These are phyloP conservation scores for Aspergillus nanangensis DNA, from an alignment of 495 filamentous ascomycete genomes.

Conservation along the genomic window DNA sequence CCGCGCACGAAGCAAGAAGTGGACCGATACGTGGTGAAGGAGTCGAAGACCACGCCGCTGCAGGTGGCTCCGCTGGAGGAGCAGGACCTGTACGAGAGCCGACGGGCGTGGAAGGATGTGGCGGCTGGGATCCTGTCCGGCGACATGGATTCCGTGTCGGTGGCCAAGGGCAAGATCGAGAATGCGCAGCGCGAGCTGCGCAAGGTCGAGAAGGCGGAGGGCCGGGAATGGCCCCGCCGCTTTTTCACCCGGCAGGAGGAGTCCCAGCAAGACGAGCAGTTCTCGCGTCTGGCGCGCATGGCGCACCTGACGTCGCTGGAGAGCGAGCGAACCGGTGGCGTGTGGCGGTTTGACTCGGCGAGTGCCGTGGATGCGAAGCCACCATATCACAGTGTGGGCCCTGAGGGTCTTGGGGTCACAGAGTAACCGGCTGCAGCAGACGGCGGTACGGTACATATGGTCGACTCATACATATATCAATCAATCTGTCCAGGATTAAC, in stretches of 20 bases:
- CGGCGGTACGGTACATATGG: not conserved
- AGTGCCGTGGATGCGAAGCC: constrained; percentile 52
- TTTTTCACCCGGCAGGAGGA: constrained; percentile 65
- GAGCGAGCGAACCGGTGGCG: constrained; percentile 76
- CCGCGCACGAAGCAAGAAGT: constrained; percentile 65
- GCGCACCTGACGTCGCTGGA: constrained; percentile 57
- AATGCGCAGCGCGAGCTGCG: constrained; percentile 83
- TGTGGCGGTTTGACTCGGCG: constrained; percentile 76
- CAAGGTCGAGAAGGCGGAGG: constrained; percentile 72
- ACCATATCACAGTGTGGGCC: constrained; percentile 38
- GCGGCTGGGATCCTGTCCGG: constrained; percentile 71
- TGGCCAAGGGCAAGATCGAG: constrained; percentile 86
- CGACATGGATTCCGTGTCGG: constrained; percentile 75
- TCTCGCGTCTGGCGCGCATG: constrained; percentile 53
- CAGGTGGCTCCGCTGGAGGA: constrained; percentile 68
- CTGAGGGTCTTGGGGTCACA: constrained; percentile 35
- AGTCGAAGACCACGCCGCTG: constrained; percentile 60
- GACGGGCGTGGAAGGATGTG: constrained; percentile 85
- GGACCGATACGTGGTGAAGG: constrained; percentile 64
- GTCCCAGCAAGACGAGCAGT: constrained; percentile 52
- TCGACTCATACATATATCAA: too few species aligned
- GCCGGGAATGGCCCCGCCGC: constrained; percentile 74
- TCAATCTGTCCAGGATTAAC: too few species aligned
- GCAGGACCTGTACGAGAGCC: constrained; percentile 84
- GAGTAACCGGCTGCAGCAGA: constrained; percentile 11